phyloP scores from a whole-genome alignment of 371 early-diverging fungal species.

The Rhizomucor pusillus region DNA sequence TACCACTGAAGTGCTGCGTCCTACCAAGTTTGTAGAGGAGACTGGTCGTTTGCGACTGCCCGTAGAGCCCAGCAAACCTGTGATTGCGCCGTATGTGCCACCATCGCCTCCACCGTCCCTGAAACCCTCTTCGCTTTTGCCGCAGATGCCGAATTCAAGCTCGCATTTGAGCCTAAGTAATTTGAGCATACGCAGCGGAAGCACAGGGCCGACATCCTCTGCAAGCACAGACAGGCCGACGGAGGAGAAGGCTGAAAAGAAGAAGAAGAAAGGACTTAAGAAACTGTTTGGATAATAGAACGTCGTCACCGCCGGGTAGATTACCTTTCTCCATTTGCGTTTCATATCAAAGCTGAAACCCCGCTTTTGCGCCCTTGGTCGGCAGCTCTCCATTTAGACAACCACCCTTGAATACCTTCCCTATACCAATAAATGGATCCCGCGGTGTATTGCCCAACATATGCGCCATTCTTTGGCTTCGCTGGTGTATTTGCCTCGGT shows the following conservation, averaged over 20 bases:
- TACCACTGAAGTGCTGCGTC: slow-evolving; percentile 75
- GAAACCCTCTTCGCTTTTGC: slow-evolving; percentile 14
- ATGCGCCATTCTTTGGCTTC: slow-evolving; percentile 95
- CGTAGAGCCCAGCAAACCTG: slow-evolving; percentile 16
- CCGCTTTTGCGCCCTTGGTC: too few relatives aligned
- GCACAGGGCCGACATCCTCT: background rate
- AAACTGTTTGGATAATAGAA: slow-evolving; percentile 36
- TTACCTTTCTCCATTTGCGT: too few relatives aligned
- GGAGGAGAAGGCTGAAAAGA: slow-evolving; percentile 33
- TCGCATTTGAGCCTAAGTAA: slow-evolving; percentile 25
- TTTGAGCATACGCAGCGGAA: slow-evolving; percentile 18
- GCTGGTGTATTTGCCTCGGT: slow-evolving; percentile 90
- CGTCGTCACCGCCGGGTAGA: too few relatives aligned
- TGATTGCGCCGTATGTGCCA: slow-evolving; percentile 41
- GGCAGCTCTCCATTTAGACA: too few relatives aligned
- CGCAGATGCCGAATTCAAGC: slow-evolving; percentile 28
- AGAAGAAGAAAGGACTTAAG: slow-evolving; percentile 44
- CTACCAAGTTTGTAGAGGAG: slow-evolving; percentile 70
- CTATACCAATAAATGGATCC: slow-evolving; percentile 4
- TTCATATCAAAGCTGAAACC: too few relatives aligned
- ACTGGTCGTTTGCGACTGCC: slow-evolving; percentile 44
- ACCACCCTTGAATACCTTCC: too few relatives aligned
- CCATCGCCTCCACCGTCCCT: slow-evolving; percentile 20
- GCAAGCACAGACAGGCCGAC: slow-evolving; percentile 2
- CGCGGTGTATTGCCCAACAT: slow-evolving; percentile 74